Evolutionary conservation across 2,329 filamentous ascomycete genomes (phyloP), one percentile per base, ranked within the genome.

Genomic region (Penicillium brevicompactum): DNA sequence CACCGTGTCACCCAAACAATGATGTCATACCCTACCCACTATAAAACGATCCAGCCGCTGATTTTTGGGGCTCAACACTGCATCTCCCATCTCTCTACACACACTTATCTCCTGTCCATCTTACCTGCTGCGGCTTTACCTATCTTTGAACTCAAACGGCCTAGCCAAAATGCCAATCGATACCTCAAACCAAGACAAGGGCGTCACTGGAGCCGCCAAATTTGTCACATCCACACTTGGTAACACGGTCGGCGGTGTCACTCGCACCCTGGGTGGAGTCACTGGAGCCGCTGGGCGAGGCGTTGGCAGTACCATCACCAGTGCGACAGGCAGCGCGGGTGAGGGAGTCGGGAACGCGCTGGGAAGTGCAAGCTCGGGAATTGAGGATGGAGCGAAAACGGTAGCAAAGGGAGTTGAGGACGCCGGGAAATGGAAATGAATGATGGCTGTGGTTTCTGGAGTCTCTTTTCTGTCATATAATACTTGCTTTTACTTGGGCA

Each of bases 281-380:
- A 78, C 83, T 13, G 82, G 83, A 47, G 83, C 83, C 1, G 82
- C 81, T 1, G 79, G 80, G n/a, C 78, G 82, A 10, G 84, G 84
- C 5, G 46, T 87, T 2, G 82, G 83, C 37, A 76, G 84, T 66
- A 86, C 83, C 2, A 75, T 86, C 58, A 82, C 70, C 9, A 75
- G 76, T 50, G 79, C 78, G 3, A 82, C 83, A 0, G 84, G 84
- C 11, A 79, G 77, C n/a, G 68, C 77, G 9, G 83, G 81, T 14
- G 78, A 77, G 53, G 81, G 83, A 1, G 65, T 87, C 1, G 84
- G 84, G 7, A 80, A 87, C 61, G 83, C 78, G 2, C 53, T 87
- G 11, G 76, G 78, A 7, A 82, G 78, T 60, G 65, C 84, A 7
- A 82, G 82, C 5, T 79, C 76, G 1, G 83, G 83, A 0, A 61